Base-by-base conservation (phyloP, 108 stramenopile species). In the Cyclotella sp. region DNA sequence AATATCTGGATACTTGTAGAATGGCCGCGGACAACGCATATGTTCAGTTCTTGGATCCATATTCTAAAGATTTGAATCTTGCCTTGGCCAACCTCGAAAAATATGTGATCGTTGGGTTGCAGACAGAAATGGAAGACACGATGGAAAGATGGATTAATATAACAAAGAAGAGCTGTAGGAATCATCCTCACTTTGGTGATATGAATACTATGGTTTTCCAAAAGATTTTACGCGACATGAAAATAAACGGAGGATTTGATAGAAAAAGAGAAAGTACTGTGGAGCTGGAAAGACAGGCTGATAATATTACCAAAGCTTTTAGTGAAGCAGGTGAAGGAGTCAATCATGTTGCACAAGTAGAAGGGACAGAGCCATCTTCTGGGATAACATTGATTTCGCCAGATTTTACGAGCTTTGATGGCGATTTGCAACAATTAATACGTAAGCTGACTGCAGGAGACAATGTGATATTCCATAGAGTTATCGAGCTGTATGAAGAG, bases 101-200 rank as follows among this genome's bases (percentile, higher is more conserved):
- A 34, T 74, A 74, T 74, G 73, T 74, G 14, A 74, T 65, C 55
- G 73, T 74, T 30, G 73, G 73, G n/a, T 44, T 74, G 16, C 63
- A 63, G 27, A 55, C 19, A 6, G 53, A 74, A 28, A 53, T 74
- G 24, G 47, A 60, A 21, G 73, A 52, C 53, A 74, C 63, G 14
- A 15, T 74, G 24, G 45, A 53, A 43, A 63, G 63, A 27, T 74
- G 73, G 73, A 42, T 39, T 11, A 74, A 74, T 54, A 64, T 55
- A 19, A 65, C 63, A 18, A 24, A 28, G 27, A 61, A 14, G 29
- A 65, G 39, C 42, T 74, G 73, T 46, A 24, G 42, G 16, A 5
- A 41, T 18, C 73, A 63, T 65, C 43, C 28, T 13, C 21, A 43
- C 10, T 65, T 27, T 41, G 19, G 54, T 18, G 18, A 28, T 5